Percentiles rank a stretch among this genome's conserved stretches.
Evolutionary conservation across 2,329 filamentous ascomycete species (phyloP).

Genomic region (Curvularia spicifera): DNA sequence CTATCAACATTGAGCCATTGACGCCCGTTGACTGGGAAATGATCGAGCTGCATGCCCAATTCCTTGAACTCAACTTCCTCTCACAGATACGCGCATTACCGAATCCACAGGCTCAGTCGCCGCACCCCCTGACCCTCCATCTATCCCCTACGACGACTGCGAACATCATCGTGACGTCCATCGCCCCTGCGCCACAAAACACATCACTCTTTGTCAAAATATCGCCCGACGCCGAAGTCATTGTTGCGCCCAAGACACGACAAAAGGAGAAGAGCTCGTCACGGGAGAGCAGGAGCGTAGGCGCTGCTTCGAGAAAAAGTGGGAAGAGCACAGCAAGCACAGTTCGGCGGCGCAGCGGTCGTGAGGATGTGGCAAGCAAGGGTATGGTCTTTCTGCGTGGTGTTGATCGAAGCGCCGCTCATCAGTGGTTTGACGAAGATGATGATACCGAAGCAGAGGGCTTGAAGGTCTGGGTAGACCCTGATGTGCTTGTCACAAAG

Average conservation of each 20-base stretch:
- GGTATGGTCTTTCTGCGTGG: slow-evolving; percentile 77
- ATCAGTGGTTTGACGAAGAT: slow-evolving; percentile 80
- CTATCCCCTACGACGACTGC: slow-evolving; percentile 95
- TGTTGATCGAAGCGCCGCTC: slow-evolving; percentile 71
- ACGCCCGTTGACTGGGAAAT: slow-evolving; percentile 98
- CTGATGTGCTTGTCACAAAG: slow-evolving; percentile 73
- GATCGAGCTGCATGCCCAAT: slow-evolving; percentile 95
- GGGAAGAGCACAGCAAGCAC: slow-evolving; percentile 77
- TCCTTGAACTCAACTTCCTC: slow-evolving; percentile 90
- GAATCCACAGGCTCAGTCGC: slow-evolving; percentile 71
- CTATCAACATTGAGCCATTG: slow-evolving; percentile 93
- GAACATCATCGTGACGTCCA: slow-evolving; percentile 82
- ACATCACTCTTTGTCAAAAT: slow-evolving; percentile 87
- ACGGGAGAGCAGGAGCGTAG: slow-evolving; percentile 80
- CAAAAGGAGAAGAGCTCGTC: slow-evolving; percentile 69
- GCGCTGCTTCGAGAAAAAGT: slow-evolving; percentile 79
- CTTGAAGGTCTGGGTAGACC: slow-evolving; percentile 84
- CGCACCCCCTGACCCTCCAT: slow-evolving; percentile 88
- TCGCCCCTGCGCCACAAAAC: slow-evolving; percentile 74
- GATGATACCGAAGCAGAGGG: slow-evolving; percentile 55
- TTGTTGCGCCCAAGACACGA: slow-evolving; percentile 91
- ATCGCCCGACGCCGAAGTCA: slow-evolving; percentile 91
- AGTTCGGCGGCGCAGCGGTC: slow-evolving; percentile 63
- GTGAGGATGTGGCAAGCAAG: slow-evolving; percentile 70
- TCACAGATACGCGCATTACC: slow-evolving; percentile 92